Conservation (phyloP, 2,329 filamentous ascomycete species). For the Incumbomyces delicatus region DNA sequence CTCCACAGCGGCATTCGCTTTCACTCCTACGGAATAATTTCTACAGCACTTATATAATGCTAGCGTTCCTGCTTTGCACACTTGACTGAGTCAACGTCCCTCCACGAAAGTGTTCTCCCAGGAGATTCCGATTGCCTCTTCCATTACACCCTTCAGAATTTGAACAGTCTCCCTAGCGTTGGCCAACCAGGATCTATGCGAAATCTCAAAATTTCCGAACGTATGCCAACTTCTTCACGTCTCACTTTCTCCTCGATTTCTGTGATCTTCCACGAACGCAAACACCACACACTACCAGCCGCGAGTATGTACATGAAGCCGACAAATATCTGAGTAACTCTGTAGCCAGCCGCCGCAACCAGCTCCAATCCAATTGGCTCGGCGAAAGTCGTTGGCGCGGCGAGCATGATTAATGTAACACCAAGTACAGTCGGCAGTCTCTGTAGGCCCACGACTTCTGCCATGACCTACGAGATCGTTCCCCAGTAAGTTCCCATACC, state of each 20-base stretch:
- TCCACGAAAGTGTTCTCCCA: no score
- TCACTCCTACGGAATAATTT: no score
- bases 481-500: conserved; percentile 40
- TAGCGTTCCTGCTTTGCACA: no score
- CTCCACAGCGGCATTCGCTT: no score
- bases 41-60: no score
- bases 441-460: conserved; percentile 16
- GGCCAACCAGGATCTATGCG: background rate
- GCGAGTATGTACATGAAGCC: conserved; percentile 15
- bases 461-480: conserved; percentile 5
- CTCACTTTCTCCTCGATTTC: conserved; percentile 13
- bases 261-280: conserved; percentile 18
- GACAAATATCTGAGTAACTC: conserved; percentile 15
- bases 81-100: no score
- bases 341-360: conserved; percentile 14
- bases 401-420: conserved; percentile 14
- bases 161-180: background rate
- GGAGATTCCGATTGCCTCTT: no score
- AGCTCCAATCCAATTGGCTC: conserved; percentile 17
- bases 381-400: conserved; percentile 15
- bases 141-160: background rate
- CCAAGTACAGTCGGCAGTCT: conserved; percentile 14
- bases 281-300: conserved; percentile 11
- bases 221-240: background rate
- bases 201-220: background rate